phyloP scores from a whole-genome alignment of 2,329 filamentous ascomycete species.

The Clonostachys rhizophaga region DNA sequence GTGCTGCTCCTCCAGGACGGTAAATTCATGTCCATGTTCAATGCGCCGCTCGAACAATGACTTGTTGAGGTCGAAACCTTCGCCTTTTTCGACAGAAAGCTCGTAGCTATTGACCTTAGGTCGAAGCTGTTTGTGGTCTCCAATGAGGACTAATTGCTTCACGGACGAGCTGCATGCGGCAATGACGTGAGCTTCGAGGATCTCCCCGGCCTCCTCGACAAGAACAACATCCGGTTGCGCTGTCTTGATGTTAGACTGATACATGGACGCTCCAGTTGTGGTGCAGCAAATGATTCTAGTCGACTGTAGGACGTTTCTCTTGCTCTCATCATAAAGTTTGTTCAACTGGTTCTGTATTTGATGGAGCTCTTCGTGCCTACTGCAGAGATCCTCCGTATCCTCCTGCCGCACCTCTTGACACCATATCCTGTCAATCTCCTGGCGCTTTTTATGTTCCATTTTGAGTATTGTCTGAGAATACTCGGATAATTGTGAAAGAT shows the following conservation, averaged over 20 bases:
- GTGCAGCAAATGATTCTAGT: conserved; percentile 66
- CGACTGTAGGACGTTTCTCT: conserved; percentile 34
- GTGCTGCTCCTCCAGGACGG: conserved; percentile 56
- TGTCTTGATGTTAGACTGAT: conserved; percentile 45
- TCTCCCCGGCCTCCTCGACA: conserved; percentile 71
- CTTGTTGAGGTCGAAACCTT: conserved; percentile 61
- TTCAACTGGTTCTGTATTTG: conserved; percentile 30
- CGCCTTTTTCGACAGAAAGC: conserved; percentile 57
- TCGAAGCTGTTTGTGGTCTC: conserved; percentile 68
- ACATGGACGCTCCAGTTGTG: conserved; percentile 64
- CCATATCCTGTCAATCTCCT: conserved; percentile 34
- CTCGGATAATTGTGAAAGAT: too few species aligned
- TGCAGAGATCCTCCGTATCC: conserved; percentile 31
- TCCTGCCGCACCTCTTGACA: conserved; percentile 41
- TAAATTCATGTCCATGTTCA: conserved; percentile 44
- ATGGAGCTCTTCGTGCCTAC: conserved; percentile 33
- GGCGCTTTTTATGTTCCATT: conserved; percentile 32
- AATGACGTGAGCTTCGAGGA: conserved; percentile 60
- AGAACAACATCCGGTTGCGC: conserved; percentile 56
- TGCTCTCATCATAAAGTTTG: conserved; percentile 34
- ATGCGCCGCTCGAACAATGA: conserved; percentile 69
- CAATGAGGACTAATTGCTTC: conserved; percentile 65
- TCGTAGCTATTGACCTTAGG: conserved; percentile 61
- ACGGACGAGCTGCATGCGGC: conserved; percentile 50
- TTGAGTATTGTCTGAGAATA: too few species aligned